Evolutionary conservation across 495 filamentous ascomycete genomes (phyloP).

Genomic region (Amniculicola lignicola): DNA sequence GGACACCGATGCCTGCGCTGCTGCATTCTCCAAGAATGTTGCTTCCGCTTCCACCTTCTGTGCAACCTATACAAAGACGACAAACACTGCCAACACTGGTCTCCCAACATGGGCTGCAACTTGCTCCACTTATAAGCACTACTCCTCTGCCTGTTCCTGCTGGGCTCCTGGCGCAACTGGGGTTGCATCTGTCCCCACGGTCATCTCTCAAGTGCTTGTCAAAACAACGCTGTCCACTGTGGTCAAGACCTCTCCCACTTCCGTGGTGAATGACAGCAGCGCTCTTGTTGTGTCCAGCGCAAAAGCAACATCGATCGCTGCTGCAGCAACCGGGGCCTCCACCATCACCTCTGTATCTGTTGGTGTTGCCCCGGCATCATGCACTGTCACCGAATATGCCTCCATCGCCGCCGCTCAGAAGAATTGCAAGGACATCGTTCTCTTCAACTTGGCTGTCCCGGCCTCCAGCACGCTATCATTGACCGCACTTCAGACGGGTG

Average conservation of each 20-base stretch:
- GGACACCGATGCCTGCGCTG: background rate
- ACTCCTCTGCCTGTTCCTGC: background rate
- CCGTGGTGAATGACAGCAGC: background rate
- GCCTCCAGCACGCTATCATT: constrained; percentile 42
- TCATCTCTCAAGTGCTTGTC: background rate
- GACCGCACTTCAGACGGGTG: constrained; percentile 41
- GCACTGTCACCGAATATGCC: constrained; percentile 47
- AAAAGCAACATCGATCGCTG: background rate
- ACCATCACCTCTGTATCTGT: background rate
- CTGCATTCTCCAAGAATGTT: background rate
- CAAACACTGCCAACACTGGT: background rate
- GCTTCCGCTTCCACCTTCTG: background rate
- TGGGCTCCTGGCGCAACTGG: background rate
- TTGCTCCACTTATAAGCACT: background rate
- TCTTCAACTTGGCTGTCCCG: constrained; percentile 39
- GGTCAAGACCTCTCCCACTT: background rate
- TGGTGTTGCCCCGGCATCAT: constrained; percentile 26
- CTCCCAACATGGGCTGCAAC: background rate
- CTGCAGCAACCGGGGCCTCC: background rate
- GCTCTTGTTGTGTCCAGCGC: background rate
- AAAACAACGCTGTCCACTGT: background rate
- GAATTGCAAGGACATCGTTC: background rate
- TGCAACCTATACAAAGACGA: background rate
- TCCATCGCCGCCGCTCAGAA: constrained; percentile 46
- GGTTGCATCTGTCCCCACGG: background rate